phyloP scores from a whole-genome alignment of 208 protist species.

The Trypanosoma grayi region DNA sequence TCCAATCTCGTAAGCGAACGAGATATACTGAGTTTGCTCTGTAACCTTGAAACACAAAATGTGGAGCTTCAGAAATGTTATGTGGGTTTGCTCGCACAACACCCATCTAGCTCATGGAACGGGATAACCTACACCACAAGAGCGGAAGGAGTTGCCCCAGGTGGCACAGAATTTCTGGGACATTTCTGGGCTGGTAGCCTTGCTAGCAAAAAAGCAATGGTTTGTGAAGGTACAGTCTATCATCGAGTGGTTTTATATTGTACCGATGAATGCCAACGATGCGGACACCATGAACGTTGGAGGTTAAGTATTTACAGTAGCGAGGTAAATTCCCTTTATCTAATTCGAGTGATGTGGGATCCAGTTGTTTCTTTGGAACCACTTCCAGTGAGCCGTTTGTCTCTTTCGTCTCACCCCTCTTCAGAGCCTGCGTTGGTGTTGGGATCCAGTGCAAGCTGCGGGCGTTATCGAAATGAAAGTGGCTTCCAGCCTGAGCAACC shows the following conservation, averaged over 20 bases:
- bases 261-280: slow-evolving; percentile 60
- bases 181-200: slow-evolving; percentile 62
- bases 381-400: slow-evolving; percentile 37
- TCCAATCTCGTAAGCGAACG: slow-evolving; percentile 48
- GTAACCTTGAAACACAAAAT: slow-evolving; percentile 53
- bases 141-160: slow-evolving; percentile 34
- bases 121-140: slow-evolving; percentile 69
- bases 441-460: slow-evolving; percentile 40
- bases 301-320: slow-evolving; percentile 54
- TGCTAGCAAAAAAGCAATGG: slow-evolving; percentile 46
- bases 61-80: slow-evolving; percentile 70
- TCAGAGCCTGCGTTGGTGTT: slow-evolving; percentile 37
- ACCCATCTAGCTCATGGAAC: slow-evolving; percentile 64
- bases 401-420: slow-evolving; percentile 43
- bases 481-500: slow-evolving; percentile 14
- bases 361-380: slow-evolving; percentile 71
- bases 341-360: slow-evolving; percentile 69
- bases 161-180: slow-evolving; percentile 55
- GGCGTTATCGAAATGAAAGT: not conserved
- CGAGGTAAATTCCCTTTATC: slow-evolving; percentile 35
- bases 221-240: slow-evolving; percentile 52
- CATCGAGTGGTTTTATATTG: slow-evolving; percentile 64
- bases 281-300: slow-evolving; percentile 58
- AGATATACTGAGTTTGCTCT: slow-evolving; percentile 55
- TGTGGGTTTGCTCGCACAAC: slow-evolving; percentile 60